Percentiles rank a stretch among this genome's conserved stretches.
Evolutionary conservation across 2,329 filamentous ascomycete species (phyloP).

Genomic region (Aspergillus ibericus): DNA sequence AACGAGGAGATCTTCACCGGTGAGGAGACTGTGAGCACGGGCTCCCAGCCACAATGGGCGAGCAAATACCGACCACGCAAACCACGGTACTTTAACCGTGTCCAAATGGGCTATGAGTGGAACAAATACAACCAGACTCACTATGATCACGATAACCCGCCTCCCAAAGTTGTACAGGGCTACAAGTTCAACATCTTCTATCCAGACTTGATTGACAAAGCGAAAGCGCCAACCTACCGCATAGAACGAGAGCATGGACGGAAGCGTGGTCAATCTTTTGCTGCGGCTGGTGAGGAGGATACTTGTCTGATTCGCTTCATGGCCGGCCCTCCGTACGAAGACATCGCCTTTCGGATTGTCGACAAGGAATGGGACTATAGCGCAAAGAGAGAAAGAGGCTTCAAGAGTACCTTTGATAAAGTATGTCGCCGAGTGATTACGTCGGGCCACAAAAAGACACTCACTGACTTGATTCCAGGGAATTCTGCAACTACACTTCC

Average conservation of each 20-base stretch:
- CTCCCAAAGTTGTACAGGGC: constrained; percentile 95
- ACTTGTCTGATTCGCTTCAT: constrained; percentile 96
- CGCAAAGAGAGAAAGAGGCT: constrained; percentile 89
- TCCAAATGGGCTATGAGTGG: constrained; percentile 99
- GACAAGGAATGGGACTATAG: constrained; percentile 99
- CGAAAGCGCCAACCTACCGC: constrained; percentile 90
- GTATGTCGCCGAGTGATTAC: constrained; percentile 51
- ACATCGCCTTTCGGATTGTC: constrained; percentile 94
- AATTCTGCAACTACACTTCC: constrained; percentile 93
- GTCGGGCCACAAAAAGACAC: background rate
- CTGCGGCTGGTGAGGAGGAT: constrained; percentile 91
- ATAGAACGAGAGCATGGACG: constrained; percentile 92
- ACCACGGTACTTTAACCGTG: constrained; percentile 94
- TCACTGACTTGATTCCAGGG: constrained; percentile 57
- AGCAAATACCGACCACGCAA: constrained; percentile 86
- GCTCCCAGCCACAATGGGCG: constrained; percentile 72
- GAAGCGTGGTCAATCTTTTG: constrained; percentile 85
- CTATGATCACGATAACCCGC: constrained; percentile 97
- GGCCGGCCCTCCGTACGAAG: constrained; percentile 91
- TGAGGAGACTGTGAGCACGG: constrained; percentile 73
- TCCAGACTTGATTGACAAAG: constrained; percentile 91
- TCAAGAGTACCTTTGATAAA: constrained; percentile 97
- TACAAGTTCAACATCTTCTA: constrained; percentile 99
- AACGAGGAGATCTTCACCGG: constrained; percentile 94
- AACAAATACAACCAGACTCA: constrained; percentile 99